Conservation (phyloP, 208 protist genomes). For the Acanthamoeba sp. region DNA sequence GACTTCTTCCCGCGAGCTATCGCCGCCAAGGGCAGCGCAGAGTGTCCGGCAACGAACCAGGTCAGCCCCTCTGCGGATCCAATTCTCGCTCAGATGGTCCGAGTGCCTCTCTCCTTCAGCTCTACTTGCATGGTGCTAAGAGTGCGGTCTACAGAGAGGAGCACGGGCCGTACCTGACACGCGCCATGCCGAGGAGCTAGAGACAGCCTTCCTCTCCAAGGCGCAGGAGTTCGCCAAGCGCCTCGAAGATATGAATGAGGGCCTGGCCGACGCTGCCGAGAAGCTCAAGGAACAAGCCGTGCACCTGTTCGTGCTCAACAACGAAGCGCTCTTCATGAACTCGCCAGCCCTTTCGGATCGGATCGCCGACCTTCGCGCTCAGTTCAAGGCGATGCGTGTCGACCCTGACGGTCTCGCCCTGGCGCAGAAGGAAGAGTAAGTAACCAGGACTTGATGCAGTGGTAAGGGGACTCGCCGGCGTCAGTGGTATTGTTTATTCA, state of each 20-base stretch:
- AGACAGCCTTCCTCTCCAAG: constrained; percentile 2
- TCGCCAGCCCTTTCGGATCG: background rate
- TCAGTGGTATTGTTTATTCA: too few relatives aligned
- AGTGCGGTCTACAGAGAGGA: constrained; percentile 30
- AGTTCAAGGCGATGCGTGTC: background rate
- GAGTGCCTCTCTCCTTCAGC: background rate
- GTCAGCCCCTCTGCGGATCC: too few relatives aligned
- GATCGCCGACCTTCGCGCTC: background rate
- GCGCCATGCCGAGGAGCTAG: constrained; percentile 24
- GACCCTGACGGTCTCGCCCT: background rate
- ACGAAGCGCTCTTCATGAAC: constrained; percentile 50
- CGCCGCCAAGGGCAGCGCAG: background rate
- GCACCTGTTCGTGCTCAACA: constrained; percentile 46
- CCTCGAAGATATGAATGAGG: constrained; percentile 35
- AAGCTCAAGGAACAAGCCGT: constrained; percentile 38
- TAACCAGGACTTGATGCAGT: too few relatives aligned
- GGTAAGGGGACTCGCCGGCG: too few relatives aligned
- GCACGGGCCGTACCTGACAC: background rate
- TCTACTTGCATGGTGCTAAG: too few relatives aligned
- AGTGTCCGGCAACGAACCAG: too few relatives aligned
- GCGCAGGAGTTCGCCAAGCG: constrained; percentile 32
- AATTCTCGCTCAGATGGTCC: background rate
- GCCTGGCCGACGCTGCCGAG: constrained; percentile 17
- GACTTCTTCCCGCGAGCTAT: constrained; percentile 18
- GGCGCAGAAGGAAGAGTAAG: background rate